phyloP scores from a whole-genome alignment of 306 rosid genomes.

The Malus sieversii region DNA sequence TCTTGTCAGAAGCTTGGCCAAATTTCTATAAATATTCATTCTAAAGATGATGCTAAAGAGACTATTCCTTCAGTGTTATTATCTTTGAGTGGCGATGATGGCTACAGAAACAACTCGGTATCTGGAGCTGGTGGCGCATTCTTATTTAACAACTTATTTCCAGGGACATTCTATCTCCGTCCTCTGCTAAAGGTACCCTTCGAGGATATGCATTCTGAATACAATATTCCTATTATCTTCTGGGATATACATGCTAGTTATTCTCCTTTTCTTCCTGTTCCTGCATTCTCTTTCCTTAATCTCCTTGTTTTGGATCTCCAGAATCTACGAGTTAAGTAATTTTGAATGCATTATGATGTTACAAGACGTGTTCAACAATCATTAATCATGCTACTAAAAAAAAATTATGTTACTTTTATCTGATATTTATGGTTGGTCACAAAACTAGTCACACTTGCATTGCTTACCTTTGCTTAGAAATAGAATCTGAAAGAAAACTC shows the following conservation, averaged over 20 bases:
- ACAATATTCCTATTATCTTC: neutral
- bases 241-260: neutral
- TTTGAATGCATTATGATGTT: neutral
- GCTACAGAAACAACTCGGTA: slow-evolving; percentile 90
- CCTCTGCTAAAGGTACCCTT: slow-evolving; percentile 82
- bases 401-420: neutral
- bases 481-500: neutral
- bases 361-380: slow-evolving; percentile 2
- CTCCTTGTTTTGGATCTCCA: slow-evolving; percentile 14
- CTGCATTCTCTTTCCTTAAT: neutral
- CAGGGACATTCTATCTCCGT: slow-evolving; percentile 93
- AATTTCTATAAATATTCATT: slow-evolving; percentile 63
- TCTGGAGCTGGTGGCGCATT: slow-evolving; percentile 77
- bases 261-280: slow-evolving; percentile 8
- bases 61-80: slow-evolving; percentile 82
- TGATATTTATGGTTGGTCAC: neutral
- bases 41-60: slow-evolving; percentile 56
- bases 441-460: neutral
- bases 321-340: neutral
- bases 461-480: neutral
- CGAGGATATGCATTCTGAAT: slow-evolving; percentile 7
- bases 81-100: slow-evolving; percentile 90
- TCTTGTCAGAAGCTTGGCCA: slow-evolving; percentile 96
- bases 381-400: neutral
- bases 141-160: slow-evolving; percentile 68